Evolutionary conservation across 495 filamentous ascomycete genomes (phyloP).

Genomic region (Pyrenopolyporus hunteri): DNA sequence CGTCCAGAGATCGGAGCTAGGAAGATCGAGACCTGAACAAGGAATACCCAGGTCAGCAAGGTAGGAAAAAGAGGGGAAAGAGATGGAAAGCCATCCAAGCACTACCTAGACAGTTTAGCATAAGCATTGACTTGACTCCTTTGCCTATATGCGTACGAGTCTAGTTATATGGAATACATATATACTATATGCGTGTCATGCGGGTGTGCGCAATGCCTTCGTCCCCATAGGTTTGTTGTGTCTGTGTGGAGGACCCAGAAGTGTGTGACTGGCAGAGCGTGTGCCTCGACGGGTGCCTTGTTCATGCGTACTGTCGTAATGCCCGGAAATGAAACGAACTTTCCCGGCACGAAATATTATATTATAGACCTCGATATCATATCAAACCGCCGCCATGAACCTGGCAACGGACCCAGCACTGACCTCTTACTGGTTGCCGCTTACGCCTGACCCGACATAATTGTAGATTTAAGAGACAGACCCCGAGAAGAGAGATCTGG

Average conservation of each 20-base stretch:
- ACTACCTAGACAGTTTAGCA: constrained; percentile 1
- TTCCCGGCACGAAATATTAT: constrained; percentile 35
- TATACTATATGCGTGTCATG: no score
- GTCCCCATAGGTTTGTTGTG: constrained; percentile 16
- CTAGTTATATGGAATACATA: constrained; percentile 18
- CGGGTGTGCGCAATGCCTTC: constrained; percentile 7
- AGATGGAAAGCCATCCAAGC: constrained; percentile 20
- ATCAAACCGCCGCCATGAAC: constrained; percentile 32
- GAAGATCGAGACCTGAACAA: constrained; percentile 32
- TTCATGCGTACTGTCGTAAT: constrained; percentile 38
- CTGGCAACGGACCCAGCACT: constrained; percentile 32
- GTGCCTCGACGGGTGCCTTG: constrained; percentile 22
- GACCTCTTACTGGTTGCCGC: constrained; percentile 33
- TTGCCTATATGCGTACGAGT: constrained; percentile 11
- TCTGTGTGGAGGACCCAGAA: constrained; percentile 18
- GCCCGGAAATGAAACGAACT: constrained; percentile 36
- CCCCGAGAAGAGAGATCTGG: constrained; percentile 13
- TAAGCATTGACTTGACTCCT: constrained; percentile 27
- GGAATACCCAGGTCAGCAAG: constrained; percentile 31
- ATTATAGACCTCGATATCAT: constrained; percentile 40
- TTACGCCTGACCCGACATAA: constrained; percentile 35
- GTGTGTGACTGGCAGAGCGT: constrained; percentile 15
- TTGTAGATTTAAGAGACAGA: constrained; percentile 33
- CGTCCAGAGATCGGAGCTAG: constrained; percentile 34
- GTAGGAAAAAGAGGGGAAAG: constrained; percentile 23